phyloP scores from a whole-genome alignment of 1,284 basidiomycete species.

The Jaminaea rosea region DNA sequence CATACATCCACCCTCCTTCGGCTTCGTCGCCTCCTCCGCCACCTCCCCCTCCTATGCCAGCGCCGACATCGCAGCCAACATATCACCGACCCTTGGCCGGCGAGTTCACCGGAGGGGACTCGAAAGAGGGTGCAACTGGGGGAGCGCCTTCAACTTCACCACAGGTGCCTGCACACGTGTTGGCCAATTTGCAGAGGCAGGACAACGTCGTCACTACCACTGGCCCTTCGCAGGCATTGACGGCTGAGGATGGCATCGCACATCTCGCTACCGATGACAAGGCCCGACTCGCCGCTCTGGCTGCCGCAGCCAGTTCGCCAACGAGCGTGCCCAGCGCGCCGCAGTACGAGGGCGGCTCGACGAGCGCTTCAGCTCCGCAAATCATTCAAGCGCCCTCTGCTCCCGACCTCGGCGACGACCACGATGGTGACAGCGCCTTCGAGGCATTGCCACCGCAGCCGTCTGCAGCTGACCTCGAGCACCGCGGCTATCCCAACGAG shows the following conservation, averaged over 20 bases:
- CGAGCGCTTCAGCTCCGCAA: not conserved
- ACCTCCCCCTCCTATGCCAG: slow-evolving; percentile 3
- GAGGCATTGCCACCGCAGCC: not conserved
- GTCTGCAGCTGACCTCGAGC: not conserved
- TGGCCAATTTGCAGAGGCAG: not conserved
- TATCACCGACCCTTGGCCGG: slow-evolving; percentile 9
- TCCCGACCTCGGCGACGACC: not conserved
- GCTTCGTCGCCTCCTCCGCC: not conserved
- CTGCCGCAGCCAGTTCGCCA: slow-evolving; percentile 20
- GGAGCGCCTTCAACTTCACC: not conserved
- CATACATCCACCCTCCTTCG: slow-evolving; percentile 23
- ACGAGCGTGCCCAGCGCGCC: slow-evolving; percentile 10
- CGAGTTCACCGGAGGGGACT: not conserved
- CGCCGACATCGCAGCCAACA: slow-evolving; percentile 14
- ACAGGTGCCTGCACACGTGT: not conserved
- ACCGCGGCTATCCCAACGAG: not conserved
- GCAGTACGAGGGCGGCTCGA: not conserved
- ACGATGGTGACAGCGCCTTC: not conserved
- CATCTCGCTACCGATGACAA: slow-evolving; percentile 38
- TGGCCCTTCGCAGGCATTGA: not conserved
- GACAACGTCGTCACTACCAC: not conserved
- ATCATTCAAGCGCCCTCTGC: not conserved
- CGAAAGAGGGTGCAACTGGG: not conserved
- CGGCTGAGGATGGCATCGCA: slow-evolving; percentile 6
- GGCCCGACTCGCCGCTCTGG: slow-evolving; percentile 18